Evolutionary conservation across 805 yeast species (phyloP), one percentile per base, ranked within the genome.

Genomic region (Lipomyces lipofer): DNA sequence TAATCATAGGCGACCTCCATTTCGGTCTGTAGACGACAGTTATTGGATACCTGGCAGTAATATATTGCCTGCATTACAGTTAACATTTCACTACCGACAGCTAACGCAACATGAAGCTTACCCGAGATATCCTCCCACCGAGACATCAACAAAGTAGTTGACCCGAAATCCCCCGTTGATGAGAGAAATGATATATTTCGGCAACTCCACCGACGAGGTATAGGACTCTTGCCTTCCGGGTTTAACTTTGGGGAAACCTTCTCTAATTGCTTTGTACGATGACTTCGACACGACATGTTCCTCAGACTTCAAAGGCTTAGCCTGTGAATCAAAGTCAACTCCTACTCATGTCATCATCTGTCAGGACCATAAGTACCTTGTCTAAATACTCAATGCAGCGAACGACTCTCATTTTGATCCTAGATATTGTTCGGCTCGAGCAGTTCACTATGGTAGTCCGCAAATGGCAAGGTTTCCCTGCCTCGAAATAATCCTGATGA

Each of bases 371-470:
- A 28, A 25, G 24, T 27, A 36, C 49, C 3, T 43, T 3, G n/a
- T 43, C 33, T 9, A 43, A 32, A 38, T 53, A 53, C 35, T 49
- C 47, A 30, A 48, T 35, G 19, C 30, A 9, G 22, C 47, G 42
- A 15, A 53, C 39, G 19, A 53, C 42, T 4, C 39, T 39, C 53
- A 53, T 49, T 21, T 45, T 43, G 9, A 53, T 39, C 30, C 46
- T 21, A 7, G 24, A 44, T 25, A 53, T n/a, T 7, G 35, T 30
- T 30, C 54, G 43, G 19, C 17, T 40, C 15, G 33, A 43, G 13
- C 33, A 28, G 47, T 47, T 47, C 12, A 38, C 7, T 13, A 36
- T 19, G 15, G 21, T 39, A n/a, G 38, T 43, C 12, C 35, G 22
- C 27, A 47, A 36, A 21, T 47, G 38, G 17, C 51, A 47, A 21